phyloP scores from a whole-genome alignment of 306 rosid species.

The Quercus variabilis region DNA sequence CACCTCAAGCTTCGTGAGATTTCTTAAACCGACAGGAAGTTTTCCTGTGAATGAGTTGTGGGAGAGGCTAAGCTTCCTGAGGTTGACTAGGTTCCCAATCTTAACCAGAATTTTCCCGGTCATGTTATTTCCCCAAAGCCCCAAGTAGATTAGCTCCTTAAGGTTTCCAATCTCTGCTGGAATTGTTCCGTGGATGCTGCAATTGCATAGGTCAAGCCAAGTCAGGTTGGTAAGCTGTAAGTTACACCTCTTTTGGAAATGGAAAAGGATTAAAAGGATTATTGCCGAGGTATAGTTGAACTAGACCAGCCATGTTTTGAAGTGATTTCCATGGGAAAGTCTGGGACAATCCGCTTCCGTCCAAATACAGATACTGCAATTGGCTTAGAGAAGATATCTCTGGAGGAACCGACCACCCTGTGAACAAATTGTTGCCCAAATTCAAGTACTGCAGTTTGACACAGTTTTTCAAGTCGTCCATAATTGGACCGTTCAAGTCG shows the following conservation, averaged over 20 bases:
- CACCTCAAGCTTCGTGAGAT: constrained; percentile 36
- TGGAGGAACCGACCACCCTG: too few relatives aligned
- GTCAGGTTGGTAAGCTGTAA: constrained; percentile 25
- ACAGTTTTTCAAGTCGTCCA: constrained; percentile 9
- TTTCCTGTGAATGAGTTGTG: constrained; percentile 51
- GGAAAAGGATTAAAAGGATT: too few relatives aligned
- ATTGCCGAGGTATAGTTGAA: too few relatives aligned
- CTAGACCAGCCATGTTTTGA: background rate
- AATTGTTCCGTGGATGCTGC: constrained; percentile 54
- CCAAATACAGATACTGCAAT: constrained; percentile 41
- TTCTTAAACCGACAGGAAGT: constrained; percentile 9
- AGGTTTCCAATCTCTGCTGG: constrained; percentile 69
- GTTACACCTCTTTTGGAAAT: too few relatives aligned
- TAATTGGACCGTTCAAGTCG: constrained; percentile 35
- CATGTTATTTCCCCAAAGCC: constrained; percentile 46
- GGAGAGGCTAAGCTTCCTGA: constrained; percentile 73
- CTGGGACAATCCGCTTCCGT: constrained; percentile 63
- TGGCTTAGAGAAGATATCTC: too few relatives aligned
- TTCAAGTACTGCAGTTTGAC: too few relatives aligned
- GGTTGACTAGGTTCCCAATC: constrained; percentile 59
- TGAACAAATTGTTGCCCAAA: too few relatives aligned
- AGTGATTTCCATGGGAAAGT: constrained; percentile 75
- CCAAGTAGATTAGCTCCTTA: constrained; percentile 53
- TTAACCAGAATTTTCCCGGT: constrained; percentile 65
- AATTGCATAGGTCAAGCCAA: constrained; percentile 62